Conservation (phyloP, 106 monocot genomes). For the Vanilla planifolia region DNA sequence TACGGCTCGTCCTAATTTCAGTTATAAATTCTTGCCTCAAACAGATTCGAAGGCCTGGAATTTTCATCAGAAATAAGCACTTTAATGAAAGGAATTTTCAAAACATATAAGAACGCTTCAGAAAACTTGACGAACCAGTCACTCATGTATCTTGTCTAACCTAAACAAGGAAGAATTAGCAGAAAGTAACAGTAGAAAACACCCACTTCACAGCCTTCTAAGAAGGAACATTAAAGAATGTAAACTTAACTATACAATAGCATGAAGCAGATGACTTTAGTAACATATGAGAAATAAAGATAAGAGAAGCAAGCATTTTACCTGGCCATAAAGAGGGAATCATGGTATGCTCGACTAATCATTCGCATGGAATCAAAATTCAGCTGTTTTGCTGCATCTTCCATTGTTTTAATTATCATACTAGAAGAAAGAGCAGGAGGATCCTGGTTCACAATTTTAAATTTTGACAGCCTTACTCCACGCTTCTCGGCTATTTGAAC, state of each 20-base stretch:
- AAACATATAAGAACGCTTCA: too few species aligned
- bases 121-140: too few species aligned
- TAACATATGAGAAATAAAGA: not conserved
- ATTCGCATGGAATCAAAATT: constrained; percentile 69
- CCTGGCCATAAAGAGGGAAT: constrained; percentile 99
- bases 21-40: too few species aligned
- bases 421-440: constrained; percentile 71
- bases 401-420: constrained; percentile 53
- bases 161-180: too few species aligned
- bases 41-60: too few species aligned
- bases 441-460: constrained; percentile 87
- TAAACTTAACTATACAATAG: not conserved
- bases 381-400: constrained; percentile 44
- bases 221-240: not conserved
- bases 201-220: too few species aligned
- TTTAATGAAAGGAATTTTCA: too few species aligned
- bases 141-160: too few species aligned
- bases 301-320: constrained; percentile 11
- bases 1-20: too few species aligned
- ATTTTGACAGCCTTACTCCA: constrained; percentile 55
- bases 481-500: constrained; percentile 60
- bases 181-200: too few species aligned
- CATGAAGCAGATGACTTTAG: constrained; percentile 1
- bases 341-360: constrained; percentile 99
- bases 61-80: too few species aligned